Base-by-base conservation (phyloP, 2,329 filamentous ascomycete species). In the Pyrenochaeta sp. region DNA sequence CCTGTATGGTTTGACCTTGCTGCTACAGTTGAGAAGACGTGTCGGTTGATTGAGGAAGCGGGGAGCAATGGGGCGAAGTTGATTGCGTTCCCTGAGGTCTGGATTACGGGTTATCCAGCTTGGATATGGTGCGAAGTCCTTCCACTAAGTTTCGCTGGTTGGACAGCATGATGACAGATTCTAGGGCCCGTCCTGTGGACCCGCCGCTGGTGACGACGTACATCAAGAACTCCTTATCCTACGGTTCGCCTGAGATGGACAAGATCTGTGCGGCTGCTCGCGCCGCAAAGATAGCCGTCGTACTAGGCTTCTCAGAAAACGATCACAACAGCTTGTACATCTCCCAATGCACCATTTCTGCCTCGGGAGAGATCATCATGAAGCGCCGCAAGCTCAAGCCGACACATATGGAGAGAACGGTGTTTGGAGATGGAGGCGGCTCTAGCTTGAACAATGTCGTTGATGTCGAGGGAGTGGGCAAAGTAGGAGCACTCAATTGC, bases 1-100 rank as follows among this genome's bases (percentile, higher is more conserved):
- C 84, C 85, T 0, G 79, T 76, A 1, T 88, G 85, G 85, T 77
- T 88, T 7, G 82, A 89, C 61, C 78, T 88, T 2, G 73, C 80
- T 7, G 81, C 69, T 0, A 77, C 79, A 1, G 81, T 88, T 1
- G 67, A 78, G 1, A 88, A 88, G 67, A 86, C 85, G 7, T 82
- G 83, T 60, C 64, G 72, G 0, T 76, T 87, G 45, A 87, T 89
- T 58, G 70, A 77, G 32, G 80, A 85, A 60, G 86, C 86, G 0
- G 81, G 81, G 1, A 58, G 71, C 4, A 79, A 82, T 37, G 82
- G 81, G 1, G 83, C 83, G 1, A 78, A 85, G 51, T 72, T 89
- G 2, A 68, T 89, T 3, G 64, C 71, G 0, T 83, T 82, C 40
- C 79, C 80, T 1, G 79, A 83, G 49, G 73, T 77, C 9, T 82